Evolutionary conservation across 192 early-diverging fungal species (phyloP), one percentile per base, ranked within the genome.

Genomic region (Umbelopsis sp.): DNA sequence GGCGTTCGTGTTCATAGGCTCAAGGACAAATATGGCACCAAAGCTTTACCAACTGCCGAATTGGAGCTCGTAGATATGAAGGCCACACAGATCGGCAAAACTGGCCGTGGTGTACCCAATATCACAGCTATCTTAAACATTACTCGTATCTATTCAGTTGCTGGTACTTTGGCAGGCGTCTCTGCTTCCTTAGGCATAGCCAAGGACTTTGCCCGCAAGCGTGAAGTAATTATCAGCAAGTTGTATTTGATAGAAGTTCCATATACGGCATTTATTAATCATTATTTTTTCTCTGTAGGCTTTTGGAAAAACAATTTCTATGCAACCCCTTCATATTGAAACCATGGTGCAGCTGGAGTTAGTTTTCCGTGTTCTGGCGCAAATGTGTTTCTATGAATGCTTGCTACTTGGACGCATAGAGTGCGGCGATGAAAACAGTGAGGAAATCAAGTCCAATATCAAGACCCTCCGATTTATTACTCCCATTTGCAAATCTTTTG

Each of bases 1-100:
- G 87, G 87, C 22, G 84, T 92, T 17, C 81, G 82, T n/a, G 84
- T 91, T n/a, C 83, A 90, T 41, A 83, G 89, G 12, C 76, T 90
- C 49, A 91, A 90, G 76, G 84, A 92, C 76, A 93, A 91, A 82
- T 80, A 86, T 53, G 89, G 90, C 38, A 92, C 90, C 26, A 88
- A 86, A 50, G 83, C 84, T 11, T 79, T 93, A 29, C 90, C 90
- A 10, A 93, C 91, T 16, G 91, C 91, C 21, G 91, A 93, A 66
- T 77, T 92, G 24, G 81, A 88, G 67, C 77, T 92, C 65, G 51
- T 77, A 65, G 83, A 85, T 1, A 88, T 87, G 84, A 51, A 79
- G 44, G 86, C 76, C 32, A 66, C 72, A 31, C 29, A 82, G 71
- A 65, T 91, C 24, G 90, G 90, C 21, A 52, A 75, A 17, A 65